Evolutionary conservation across 805 yeast genomes (phyloP).

Genomic region (Saturnispora besseyi): DNA sequence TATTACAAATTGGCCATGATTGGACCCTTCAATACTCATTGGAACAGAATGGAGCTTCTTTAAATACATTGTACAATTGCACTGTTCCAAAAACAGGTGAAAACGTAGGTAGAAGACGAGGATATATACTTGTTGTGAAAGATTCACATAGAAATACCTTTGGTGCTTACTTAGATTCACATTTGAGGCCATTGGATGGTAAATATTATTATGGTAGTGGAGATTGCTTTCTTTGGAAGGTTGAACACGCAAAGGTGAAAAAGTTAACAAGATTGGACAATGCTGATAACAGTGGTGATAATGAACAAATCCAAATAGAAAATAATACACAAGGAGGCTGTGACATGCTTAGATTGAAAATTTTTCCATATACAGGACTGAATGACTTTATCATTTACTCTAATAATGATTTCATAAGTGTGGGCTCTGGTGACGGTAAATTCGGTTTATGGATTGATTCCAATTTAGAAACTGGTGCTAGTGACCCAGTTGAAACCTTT

Average conservation of each 20-base stretch:
- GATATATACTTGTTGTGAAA: constrained; percentile 65
- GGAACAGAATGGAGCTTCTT: constrained; percentile 87
- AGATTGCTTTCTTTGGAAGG: constrained; percentile 87
- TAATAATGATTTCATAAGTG: constrained; percentile 62
- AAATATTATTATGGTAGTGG: constrained; percentile 86
- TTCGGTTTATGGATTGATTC: constrained; percentile 87
- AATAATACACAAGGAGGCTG: background rate
- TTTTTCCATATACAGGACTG: constrained; percentile 79
- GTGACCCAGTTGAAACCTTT: constrained; percentile 72
- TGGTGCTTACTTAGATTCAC: constrained; percentile 75
- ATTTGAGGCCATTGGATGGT: constrained; percentile 59
- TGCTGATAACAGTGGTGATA: background rate
- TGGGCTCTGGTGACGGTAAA: constrained; percentile 91
- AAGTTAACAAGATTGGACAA: constrained; percentile 13
- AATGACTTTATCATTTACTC: constrained; percentile 84
- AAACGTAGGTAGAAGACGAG: constrained; percentile 32
- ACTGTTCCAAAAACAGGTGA: constrained; percentile 37
- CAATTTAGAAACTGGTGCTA: constrained; percentile 65
- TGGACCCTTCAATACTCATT: constrained; percentile 79
- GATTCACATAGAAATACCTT: constrained; percentile 58
- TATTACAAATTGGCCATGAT: constrained; percentile 65
- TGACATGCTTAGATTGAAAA: constrained; percentile 41
- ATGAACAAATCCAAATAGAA: constrained; percentile 1
- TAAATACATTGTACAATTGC: constrained; percentile 63
- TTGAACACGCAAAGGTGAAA: constrained; percentile 37